Percentiles rank a stretch among this genome's conserved stretches.
Conservation (phyloP, 2,329 filamentous ascomycete genomes). For the Bimuria novae-zelandiae region DNA sequence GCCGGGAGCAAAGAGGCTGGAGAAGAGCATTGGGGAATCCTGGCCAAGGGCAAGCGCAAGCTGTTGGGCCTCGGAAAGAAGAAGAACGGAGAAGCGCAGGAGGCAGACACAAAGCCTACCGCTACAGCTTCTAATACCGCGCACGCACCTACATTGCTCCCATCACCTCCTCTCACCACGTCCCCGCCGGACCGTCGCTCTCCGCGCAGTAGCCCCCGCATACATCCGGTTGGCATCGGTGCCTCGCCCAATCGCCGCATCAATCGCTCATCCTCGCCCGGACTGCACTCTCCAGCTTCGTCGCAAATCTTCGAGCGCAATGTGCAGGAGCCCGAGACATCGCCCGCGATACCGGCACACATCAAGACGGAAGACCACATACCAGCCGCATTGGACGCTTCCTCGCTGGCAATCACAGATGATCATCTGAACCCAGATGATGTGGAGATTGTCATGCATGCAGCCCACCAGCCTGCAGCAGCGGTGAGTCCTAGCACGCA, state of each 20-base stretch:
- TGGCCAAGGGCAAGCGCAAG: constrained; percentile 44
- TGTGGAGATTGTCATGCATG: constrained; percentile 91
- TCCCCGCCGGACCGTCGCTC: constrained; percentile 34
- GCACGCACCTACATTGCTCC: constrained; percentile 30
- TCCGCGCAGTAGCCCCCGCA: constrained; percentile 44
- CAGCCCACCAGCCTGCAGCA: constrained; percentile 78
- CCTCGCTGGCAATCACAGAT: constrained; percentile 90
- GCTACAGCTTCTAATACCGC: constrained; percentile 24
- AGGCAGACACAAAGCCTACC: constrained; percentile 14
- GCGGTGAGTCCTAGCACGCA: constrained; percentile 38
- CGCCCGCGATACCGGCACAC: constrained; percentile 87
- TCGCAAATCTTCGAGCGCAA: constrained; percentile 89
- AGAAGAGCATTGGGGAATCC: constrained; percentile 24
- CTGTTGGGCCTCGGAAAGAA: constrained; percentile 44
- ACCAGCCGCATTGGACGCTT: constrained; percentile 86
- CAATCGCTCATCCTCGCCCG: constrained; percentile 70
- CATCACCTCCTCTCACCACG: constrained; percentile 38
- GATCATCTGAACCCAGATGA: constrained; percentile 80
- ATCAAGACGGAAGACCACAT: constrained; percentile 95
- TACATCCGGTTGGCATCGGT: constrained; percentile 35
- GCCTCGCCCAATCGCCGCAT: constrained; percentile 66
- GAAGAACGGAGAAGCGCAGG: constrained; percentile 30
- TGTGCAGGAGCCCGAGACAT: constrained; percentile 80
- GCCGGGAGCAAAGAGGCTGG: constrained; percentile 30
- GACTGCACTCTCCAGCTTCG: constrained; percentile 77